Conservation (phyloP, 306 rosid species). For the Vigna radiata region DNA sequence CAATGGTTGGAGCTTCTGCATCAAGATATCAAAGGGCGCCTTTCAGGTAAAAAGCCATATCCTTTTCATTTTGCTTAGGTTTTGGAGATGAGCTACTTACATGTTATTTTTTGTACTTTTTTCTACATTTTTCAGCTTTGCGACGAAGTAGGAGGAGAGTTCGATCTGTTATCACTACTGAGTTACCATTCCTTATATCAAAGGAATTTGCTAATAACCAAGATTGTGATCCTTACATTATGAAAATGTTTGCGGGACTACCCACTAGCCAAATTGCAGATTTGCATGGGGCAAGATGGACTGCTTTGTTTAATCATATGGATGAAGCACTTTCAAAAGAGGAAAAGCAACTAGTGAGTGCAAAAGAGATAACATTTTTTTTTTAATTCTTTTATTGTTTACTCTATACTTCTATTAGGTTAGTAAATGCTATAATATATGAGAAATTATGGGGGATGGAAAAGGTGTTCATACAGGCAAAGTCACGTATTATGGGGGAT, state of each 20-base stretch:
- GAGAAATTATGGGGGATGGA: background rate
- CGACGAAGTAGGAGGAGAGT: conserved; percentile 88
- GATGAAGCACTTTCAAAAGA: conserved; percentile 87
- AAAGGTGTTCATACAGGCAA: background rate
- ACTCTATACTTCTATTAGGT: conserved; percentile 12
- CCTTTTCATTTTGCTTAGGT: conserved; percentile 20
- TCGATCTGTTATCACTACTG: conserved; percentile 75
- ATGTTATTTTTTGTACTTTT: conserved; percentile 24
- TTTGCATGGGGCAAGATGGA: conserved; percentile 86
- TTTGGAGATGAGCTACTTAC: conserved; percentile 31
- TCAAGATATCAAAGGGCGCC: conserved; percentile 92
- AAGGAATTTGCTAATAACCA: conserved; percentile 72
- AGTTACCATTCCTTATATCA: conserved; percentile 77
- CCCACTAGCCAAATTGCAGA: conserved; percentile 59
- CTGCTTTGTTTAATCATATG: conserved; percentile 80
- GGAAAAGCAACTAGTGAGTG: conserved; percentile 92
- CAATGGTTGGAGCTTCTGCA: conserved; percentile 92
- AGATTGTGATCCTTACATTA: conserved; percentile 54
- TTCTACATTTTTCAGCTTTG: conserved; percentile 64
- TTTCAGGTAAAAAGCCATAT: conserved; percentile 65
- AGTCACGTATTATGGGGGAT: background rate
- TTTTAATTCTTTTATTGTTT: background rate
- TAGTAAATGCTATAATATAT: background rate
- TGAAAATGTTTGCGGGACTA: conserved; percentile 44
- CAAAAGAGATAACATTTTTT: background rate